Evolutionary conservation across 495 filamentous ascomycete species (phyloP).

Genomic region (Penicillium pulvis): DNA sequence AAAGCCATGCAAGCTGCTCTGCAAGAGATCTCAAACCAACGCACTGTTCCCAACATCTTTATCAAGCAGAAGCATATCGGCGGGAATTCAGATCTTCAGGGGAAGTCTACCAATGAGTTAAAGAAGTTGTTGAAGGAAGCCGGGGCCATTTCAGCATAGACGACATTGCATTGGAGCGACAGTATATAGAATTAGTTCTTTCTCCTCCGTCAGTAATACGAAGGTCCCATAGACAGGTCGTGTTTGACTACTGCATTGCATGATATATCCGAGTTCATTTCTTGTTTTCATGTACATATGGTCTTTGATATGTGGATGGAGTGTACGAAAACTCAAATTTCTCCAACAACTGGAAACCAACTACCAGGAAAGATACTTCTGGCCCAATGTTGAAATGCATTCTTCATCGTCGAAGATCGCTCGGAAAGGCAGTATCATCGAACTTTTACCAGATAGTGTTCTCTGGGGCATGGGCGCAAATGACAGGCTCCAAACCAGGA

Average conservation of each 20-base stretch:
- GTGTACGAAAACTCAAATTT: not conserved
- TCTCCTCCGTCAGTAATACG: too few species aligned
- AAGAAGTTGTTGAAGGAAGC: not conserved
- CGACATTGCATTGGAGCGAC: too few species aligned
- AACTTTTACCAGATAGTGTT: not conserved
- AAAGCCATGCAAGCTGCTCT: constrained; percentile 72
- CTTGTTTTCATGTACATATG: too few species aligned
- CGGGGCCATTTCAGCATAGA: not conserved
- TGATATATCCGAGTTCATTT: too few species aligned
- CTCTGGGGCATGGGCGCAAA: not conserved
- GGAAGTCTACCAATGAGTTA: not conserved
- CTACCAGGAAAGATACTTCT: not conserved
- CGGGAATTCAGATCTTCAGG: constrained; percentile 81
- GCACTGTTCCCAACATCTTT: constrained; percentile 82
- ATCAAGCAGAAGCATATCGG: constrained; percentile 80
- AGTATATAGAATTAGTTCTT: too few species aligned
- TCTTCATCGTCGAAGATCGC: too few species aligned
- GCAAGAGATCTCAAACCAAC: constrained; percentile 66
- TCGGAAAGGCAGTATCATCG: not conserved
- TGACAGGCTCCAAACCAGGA: not conserved
- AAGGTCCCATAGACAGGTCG: too few species aligned
- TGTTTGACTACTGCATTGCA: too few species aligned
- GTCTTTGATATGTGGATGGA: too few species aligned
- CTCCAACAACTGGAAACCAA: not conserved
- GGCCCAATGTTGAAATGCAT: not conserved